Conservation (phyloP, 768 basidiomycete genomes). For the Tremella yokohamensis region DNA sequence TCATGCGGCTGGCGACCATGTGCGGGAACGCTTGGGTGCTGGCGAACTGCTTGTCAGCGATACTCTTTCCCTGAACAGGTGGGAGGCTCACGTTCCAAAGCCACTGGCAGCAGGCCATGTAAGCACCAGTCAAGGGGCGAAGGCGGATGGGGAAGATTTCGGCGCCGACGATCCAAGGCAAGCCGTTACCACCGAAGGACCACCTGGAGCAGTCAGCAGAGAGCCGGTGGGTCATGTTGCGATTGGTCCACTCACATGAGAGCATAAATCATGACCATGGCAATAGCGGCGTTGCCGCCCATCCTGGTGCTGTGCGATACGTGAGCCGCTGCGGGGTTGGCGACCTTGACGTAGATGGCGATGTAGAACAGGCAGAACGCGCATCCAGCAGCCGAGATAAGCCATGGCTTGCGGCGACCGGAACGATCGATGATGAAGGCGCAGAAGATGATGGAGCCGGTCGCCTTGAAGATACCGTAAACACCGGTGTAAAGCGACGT, state of each 20-base stretch:
- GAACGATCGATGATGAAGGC: constrained; percentile 54
- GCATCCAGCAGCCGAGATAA: constrained; percentile 53
- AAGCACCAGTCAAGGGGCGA: constrained; percentile 23
- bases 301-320: constrained; percentile 6
- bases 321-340: constrained; percentile 43
- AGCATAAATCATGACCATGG: constrained; percentile 32
- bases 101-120: constrained; percentile 36
- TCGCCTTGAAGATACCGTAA: constrained; percentile 55
- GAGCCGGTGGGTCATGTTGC: too few species aligned
- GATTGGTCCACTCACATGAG: constrained; percentile 38
- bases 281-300: constrained; percentile 32
- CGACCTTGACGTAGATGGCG: constrained; percentile 54
- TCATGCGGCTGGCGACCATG: constrained; percentile 42
- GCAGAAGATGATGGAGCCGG: constrained; percentile 15
- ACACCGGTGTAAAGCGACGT: constrained; percentile 55
- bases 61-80: too few species aligned
- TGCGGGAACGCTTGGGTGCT: constrained; percentile 47
- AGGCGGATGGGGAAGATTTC: constrained; percentile 25
- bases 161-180: constrained; percentile 54
- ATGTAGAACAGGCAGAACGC: constrained; percentile 55
- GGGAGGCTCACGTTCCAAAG: constrained; percentile 8
- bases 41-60: constrained; percentile 27
- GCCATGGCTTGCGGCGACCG: constrained; percentile 53
- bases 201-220: not conserved
- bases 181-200: constrained; percentile 52